Base-by-base conservation (phyloP, 2,329 filamentous ascomycete species). In the Aspergillus thermomutatus region DNA sequence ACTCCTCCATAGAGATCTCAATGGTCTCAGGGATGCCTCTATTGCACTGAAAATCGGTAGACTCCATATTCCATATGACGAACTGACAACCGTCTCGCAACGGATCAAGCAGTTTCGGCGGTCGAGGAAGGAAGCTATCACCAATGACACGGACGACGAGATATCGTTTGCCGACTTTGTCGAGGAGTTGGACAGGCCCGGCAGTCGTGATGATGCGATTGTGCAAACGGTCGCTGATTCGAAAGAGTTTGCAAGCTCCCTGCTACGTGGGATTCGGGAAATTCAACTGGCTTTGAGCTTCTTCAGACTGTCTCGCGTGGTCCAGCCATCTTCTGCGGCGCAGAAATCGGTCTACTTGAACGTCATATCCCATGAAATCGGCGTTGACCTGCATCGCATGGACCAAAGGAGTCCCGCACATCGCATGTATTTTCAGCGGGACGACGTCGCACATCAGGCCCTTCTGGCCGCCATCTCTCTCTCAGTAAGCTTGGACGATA, bases 371-470 rank as follows among this genome's bases (percentile, higher is more conserved):
- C 97, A 99, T 72, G 95, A 99, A 72, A 86, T 99, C 45, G 93
- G 93, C 58, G 84, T 99, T 69, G 94, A 99, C 69, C 79, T 99
- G 43, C 88, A 97, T 70, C 87, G 93, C 23, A 83, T 99, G 54
- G 93, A 99, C 71, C 88, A 91, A 45, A 93, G 91, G 66, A 96
- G 92, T 17, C 92, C 94, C 0, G 92, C 93, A 0, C 94, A 99
- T 79, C 87, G 94, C 61, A 99, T 97, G 94, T 97, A 99, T 75
- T 99, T 99, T 70, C 90, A 92, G 2, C 86, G 89, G 23, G 88
- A 91, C 60, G 94, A 97, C 70, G 87, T 97, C 67, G 94, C 94
- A 11, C 94, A 99, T 72, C 93, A 99, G 79, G 94, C 92, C 10
- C 82, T 99, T 37, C 83, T 94, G 23, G 94, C 93, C 19, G 94